phyloP scores from a whole-genome alignment of 495 filamentous ascomycete species.

The Hapsidospora chrysogenum region DNA sequence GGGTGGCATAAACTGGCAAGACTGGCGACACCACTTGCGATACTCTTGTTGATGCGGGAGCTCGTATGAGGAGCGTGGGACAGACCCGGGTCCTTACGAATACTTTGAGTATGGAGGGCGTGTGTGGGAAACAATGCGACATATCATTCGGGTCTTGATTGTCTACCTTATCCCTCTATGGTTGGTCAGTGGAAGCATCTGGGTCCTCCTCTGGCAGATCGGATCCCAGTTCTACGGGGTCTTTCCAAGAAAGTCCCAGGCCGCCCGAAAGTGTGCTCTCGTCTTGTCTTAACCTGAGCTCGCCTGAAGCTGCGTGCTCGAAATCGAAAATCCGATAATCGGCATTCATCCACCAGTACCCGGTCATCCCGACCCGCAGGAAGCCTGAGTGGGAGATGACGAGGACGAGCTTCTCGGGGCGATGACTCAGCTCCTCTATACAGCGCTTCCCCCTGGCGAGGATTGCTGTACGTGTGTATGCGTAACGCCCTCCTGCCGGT shows the following conservation, averaged over 20 bases:
- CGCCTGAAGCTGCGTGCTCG: slow-evolving; percentile 12
- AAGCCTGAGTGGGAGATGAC: slow-evolving; percentile 46
- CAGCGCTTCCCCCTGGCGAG: slow-evolving; percentile 27
- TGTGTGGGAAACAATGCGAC: no score
- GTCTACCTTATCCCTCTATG: no score
- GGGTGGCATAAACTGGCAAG: no score
- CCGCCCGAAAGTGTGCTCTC: slow-evolving; percentile 20
- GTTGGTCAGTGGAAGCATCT: no score
- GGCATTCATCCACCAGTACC: slow-evolving; percentile 35
- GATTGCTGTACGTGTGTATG: slow-evolving; percentile 27
- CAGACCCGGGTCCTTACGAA: no score
- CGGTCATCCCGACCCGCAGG: slow-evolving; percentile 27
- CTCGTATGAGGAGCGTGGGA: no score
- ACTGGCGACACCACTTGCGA: no score
- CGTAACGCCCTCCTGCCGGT: slow-evolving; percentile 20
- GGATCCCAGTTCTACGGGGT: neutral
- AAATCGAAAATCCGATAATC: slow-evolving; percentile 48
- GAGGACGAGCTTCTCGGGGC: slow-evolving; percentile 42
- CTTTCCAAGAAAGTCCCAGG: slow-evolving; percentile 6
- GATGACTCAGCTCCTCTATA: slow-evolving; percentile 27
- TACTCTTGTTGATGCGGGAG: no score
- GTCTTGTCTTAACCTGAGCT: slow-evolving; percentile 22
- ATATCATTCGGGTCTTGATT: no score
- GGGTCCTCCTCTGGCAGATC: neutral
- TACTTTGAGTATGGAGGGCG: no score